Base-by-base conservation (phyloP, 1,139 yeast species). In the Suhomyces wounanorum region DNA sequence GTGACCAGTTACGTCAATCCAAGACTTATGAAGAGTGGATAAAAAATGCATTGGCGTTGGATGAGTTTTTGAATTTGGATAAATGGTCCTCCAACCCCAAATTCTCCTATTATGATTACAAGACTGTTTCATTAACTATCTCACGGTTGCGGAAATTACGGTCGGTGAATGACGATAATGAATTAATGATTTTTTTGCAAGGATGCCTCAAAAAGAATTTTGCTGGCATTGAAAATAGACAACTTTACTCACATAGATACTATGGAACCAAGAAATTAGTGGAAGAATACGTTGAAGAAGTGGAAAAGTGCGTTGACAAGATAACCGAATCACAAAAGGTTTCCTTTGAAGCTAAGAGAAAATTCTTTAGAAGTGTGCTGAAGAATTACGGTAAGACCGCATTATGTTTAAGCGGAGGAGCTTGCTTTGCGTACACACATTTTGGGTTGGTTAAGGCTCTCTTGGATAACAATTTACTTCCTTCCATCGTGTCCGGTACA, bases 381-480 rank as follows among this genome's bases (percentile, higher is more conserved):
- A 81, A 82, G 59, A 87, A 86, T 61, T 85, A 82, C 62, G 96
- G 95, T 8, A 82, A 81, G 55, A 75, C 91, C 0, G 92, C 95
- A 0, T 69, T 88, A 21, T 85, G 90, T 57, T 73, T 88, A 37
- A 82, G 88, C 52, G 95, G 96, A 1, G 96, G 95, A 13, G 96
- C 92, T 0, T 81, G 89, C 41, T 88, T 87, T 67, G 83, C 92
- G 1, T 85, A 85, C 59, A 82, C 85, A 28, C 96, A 88, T 67
- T 85, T 87, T 67, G 96, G 96, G 1, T 82, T 87, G 2, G 79
- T 87, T 21, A 85, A 84, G 58, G 94, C 92, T 0, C 66, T 88
- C 38, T 68, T 87, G 6, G 91, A 88, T 54, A 79, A 81, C 50
- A 85, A 84, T 60, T 68, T 82, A 47, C 68, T 88, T 49, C 96